Evolutionary conservation across 208 protist genomes (phyloP).

Genomic region (Acanthamoeba divionensis): DNA sequence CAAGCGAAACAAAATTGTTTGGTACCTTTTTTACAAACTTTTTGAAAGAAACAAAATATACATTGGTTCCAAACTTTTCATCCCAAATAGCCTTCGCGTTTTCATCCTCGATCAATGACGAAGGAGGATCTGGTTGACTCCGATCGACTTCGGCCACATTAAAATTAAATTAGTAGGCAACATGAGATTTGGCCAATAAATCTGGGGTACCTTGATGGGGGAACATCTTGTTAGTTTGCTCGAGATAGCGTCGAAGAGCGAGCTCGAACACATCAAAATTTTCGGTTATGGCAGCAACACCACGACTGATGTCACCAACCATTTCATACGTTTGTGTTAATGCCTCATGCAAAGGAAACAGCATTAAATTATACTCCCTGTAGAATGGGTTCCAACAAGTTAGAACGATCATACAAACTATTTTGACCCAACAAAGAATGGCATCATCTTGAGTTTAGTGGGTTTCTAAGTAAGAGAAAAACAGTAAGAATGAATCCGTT

Average conservation of each 20-base stretch:
- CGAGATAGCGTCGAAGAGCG: slow-evolving; percentile 8
- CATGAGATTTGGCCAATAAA: no score
- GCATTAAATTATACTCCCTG: no score
- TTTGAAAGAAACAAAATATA: not conserved
- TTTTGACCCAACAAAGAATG: not conserved
- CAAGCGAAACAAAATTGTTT: no score
- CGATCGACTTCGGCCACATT: no score
- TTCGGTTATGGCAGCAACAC: not conserved
- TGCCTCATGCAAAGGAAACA: no score
- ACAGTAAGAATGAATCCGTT: no score
- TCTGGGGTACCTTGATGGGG: slow-evolving; percentile 15
- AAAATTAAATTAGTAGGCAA: no score
- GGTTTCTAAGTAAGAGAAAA: no score
- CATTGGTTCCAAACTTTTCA: not conserved
- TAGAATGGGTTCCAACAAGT: no score
- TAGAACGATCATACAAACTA: not conserved
- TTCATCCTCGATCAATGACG: slow-evolving; percentile 25
- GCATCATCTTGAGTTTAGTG: slow-evolving; percentile 43
- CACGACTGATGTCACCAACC: not conserved
- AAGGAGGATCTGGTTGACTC: not conserved
- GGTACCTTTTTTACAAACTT: not conserved
- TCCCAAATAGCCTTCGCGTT: slow-evolving; percentile 17
- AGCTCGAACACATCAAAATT: slow-evolving; percentile 53
- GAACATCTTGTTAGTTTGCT: slow-evolving; percentile 36
- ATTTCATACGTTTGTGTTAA: not conserved